phyloP scores from a whole-genome alignment of 768 basidiomycete genomes.

The Postia placenta region DNA sequence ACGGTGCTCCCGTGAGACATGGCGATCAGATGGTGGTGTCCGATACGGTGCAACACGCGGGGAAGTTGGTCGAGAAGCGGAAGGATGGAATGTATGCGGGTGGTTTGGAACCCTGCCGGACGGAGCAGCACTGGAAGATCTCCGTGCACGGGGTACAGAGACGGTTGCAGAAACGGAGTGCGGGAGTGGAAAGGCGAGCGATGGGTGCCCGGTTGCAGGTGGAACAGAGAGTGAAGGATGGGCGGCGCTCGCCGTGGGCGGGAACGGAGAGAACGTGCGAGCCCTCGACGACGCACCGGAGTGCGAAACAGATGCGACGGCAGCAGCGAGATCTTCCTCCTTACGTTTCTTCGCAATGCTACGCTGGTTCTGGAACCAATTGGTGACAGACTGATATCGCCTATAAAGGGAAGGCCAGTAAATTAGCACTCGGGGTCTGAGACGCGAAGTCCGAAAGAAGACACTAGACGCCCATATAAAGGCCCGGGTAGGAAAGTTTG shows the following conservation, averaged over 20 bases:
- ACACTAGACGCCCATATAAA: conserved; percentile 3
- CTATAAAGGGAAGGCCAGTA: conserved; percentile 33
- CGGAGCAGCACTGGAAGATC: conserved; percentile 28
- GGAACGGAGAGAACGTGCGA: conserved; percentile 23
- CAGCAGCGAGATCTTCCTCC: conserved; percentile 44
- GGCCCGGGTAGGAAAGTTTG: background rate
- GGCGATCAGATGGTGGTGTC: conserved; percentile 8
- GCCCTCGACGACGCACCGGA: conserved; percentile 15
- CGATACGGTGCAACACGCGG: conserved; percentile 23
- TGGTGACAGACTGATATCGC: conserved; percentile 74
- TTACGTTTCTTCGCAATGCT: conserved; percentile 68
- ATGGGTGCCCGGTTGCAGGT: conserved; percentile 42
- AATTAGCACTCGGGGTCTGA: conserved; percentile 12
- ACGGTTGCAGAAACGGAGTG: conserved; percentile 13
- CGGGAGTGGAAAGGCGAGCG: conserved; percentile 30
- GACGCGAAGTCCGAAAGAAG: background rate
- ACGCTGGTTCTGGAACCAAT: conserved; percentile 87
- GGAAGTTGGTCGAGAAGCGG: conserved; percentile 18
- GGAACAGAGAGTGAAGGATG: conserved; percentile 30
- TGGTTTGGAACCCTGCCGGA: background rate
- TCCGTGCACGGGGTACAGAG: conserved; percentile 31
- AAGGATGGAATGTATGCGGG: background rate
- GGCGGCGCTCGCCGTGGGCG: conserved; percentile 21
- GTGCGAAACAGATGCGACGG: conserved; percentile 20
- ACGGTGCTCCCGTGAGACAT: conserved; percentile 24